Base-by-base conservation (phyloP, 495 filamentous ascomycete species). In the Trypethelium eluteriae region DNA sequence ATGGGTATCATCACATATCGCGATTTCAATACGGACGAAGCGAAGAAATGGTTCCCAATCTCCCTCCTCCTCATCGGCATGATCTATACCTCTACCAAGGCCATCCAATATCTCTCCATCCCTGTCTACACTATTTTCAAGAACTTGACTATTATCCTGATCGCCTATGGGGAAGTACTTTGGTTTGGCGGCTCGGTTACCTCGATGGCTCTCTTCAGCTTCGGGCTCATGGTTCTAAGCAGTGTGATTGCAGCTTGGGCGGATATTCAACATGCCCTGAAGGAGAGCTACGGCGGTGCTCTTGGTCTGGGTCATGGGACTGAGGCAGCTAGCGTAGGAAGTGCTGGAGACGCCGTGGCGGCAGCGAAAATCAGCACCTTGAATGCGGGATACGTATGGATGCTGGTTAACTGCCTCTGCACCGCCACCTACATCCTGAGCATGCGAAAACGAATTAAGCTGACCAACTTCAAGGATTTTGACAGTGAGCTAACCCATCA, bases 71-170 rank as follows among this genome's bases (percentile, higher is more conserved):
- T 99, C 67, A 95, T 99, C 76, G 92, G 92, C 71, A 99, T 97
- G 93, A 99, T 98, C 79, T 99, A 98, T 82, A 98, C 94, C 61
- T 86, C 90, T 74, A 92, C 90, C 75, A 97, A 97, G 80, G 93
- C 94, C 32, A 87, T 99, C 62, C 93, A 97, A 77, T 98, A 86
- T 80, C 88, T 99, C 66, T 96, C 91, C 18, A 96, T 99, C 63
- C 94, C 94, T 12, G 94, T 99, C 3, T 99, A 99, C 81, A 99
- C 94, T 62, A 99, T 99, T 77, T 99, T 99, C 85, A 99, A 99
- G 84, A 99, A 99, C 77, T 77, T 99, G 81, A 98, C 94, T 62
- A 99, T 94, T 77, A 99, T 99, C 71, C 85, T 98, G 44, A 98
- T 98, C 73, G 94, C 94, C 62, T 99, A 99, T 73, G 94, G 94